A percentile compares a stretch with the other conserved stretches of the same genome.
These are phyloP conservation scores for Casaregolazyma suthepensis DNA, from an alignment of 1,139 yeast species.

Conservation along the genomic window DNA sequence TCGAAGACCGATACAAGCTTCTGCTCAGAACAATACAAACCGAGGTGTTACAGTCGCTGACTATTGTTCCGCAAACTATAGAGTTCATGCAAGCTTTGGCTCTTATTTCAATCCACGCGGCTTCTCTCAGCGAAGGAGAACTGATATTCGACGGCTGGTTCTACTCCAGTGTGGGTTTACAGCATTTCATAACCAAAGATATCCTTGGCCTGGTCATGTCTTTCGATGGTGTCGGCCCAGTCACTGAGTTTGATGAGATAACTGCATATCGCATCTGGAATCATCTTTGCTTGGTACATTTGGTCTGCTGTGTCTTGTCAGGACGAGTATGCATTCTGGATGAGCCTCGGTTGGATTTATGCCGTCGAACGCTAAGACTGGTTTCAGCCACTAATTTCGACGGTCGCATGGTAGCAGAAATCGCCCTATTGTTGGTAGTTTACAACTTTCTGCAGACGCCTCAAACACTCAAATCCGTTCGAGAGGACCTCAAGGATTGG, in stretches of 20 bases:
- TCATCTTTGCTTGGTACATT: constrained; percentile 64
- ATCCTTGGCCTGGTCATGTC: constrained; percentile 33
- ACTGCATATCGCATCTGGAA: constrained; percentile 62
- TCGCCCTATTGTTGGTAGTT: constrained; percentile 54
- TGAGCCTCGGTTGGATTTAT: constrained; percentile 54
- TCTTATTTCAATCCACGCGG: constrained; percentile 54
- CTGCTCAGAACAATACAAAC: constrained; percentile 34
- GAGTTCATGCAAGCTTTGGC: constrained; percentile 65
- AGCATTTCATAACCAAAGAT: constrained; percentile 49
- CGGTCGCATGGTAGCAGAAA: constrained; percentile 78
- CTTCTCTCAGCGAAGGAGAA: constrained; percentile 49
- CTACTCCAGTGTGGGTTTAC: constrained; percentile 52
- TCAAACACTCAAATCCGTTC: constrained; percentile 28
- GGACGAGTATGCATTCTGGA: constrained; percentile 75
- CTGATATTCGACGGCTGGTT: constrained; percentile 55
- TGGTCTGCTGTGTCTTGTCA: constrained; percentile 60
- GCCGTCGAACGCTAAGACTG: constrained; percentile 55
- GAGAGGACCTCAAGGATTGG: constrained; percentile 49
- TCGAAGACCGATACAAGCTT: constrained; percentile 30
- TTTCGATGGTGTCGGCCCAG: constrained; percentile 32
- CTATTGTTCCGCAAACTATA: constrained; percentile 40
- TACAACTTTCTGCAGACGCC: constrained; percentile 53
- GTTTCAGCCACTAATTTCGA: constrained; percentile 72
- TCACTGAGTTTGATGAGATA: constrained; percentile 44
- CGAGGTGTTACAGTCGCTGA: constrained; percentile 44